Percentiles rank a stretch among this genome's conserved stretches.
Evolutionary conservation across 2,329 filamentous ascomycete species (phyloP).

Genomic region (Clarireedia hainanense): DNA sequence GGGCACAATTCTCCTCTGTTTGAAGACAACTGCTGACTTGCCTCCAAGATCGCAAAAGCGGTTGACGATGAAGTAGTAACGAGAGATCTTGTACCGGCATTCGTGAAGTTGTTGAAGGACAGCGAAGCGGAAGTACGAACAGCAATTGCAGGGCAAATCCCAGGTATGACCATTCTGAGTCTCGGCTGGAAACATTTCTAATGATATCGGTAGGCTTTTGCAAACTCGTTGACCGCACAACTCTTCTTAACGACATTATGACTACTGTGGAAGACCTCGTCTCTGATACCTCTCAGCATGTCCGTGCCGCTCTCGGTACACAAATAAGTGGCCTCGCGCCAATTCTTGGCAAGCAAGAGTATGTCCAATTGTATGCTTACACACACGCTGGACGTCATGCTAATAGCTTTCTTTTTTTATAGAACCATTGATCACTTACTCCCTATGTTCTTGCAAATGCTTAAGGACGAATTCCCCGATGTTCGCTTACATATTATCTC

Average conservation of each 20-base stretch:
- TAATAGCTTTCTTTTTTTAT: constrained; percentile 12
- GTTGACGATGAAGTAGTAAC: constrained; percentile 95
- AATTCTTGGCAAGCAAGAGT: constrained; percentile 97
- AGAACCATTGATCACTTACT: constrained; percentile 94
- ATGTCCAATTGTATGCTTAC: constrained; percentile 32
- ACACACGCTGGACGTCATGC: constrained; percentile 8
- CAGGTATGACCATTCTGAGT: constrained; percentile 41
- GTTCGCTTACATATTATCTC: constrained; percentile 98
- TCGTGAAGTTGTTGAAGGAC: constrained; percentile 96
- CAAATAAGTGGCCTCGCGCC: constrained; percentile 96
- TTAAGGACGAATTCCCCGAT: constrained; percentile 98
- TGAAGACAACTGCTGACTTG: constrained; percentile 13
- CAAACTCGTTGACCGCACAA: constrained; percentile 75
- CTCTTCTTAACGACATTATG: constrained; percentile 93
- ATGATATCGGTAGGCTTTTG: constrained; percentile 64
- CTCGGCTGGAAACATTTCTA: constrained; percentile 19
- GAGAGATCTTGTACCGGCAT: constrained; percentile 88
- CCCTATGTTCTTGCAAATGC: constrained; percentile 98
- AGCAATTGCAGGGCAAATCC: constrained; percentile 94
- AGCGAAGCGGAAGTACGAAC: constrained; percentile 96
- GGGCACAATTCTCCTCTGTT: constrained; percentile 12
- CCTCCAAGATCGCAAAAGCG: constrained; percentile 80
- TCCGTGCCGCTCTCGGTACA: constrained; percentile 87
- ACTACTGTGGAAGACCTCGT: constrained; percentile 92
- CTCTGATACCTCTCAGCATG: constrained; percentile 92